Base-by-base conservation (phyloP, 2,329 filamentous ascomycete species). In the Fulvia fulva region DNA sequence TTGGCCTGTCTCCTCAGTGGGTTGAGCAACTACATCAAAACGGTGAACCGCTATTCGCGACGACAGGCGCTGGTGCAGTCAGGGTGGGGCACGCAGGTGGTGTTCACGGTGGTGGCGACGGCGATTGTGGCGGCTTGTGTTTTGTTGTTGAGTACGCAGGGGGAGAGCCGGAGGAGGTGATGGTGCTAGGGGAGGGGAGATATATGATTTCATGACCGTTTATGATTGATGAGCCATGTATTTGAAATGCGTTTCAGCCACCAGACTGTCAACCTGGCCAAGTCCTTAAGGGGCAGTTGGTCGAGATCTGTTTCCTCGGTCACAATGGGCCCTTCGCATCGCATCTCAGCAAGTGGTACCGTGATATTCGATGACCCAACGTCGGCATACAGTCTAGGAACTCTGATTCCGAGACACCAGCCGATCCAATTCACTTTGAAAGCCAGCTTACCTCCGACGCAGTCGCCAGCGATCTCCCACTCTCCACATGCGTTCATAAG, bases 71-170 rank as follows among this genome's bases (percentile, higher is more conserved):
- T 97, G 63, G 94, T 99, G 41, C 94, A 99, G 77, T 89, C 86
- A 28, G 94, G 94, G 1, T 94, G 90, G 88, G 93, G 91, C 75
- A 97, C 94, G 37, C 92, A 97, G 72, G 74, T 87, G 44, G 89
- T 87, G 23, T 82, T 90, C 67, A 83, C 79, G 1, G 73, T 84
- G 3, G 80, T 89, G 26, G 83, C 87, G 2, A 68, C 81, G 8
- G 80, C 79, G 34, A 90, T 90, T 61, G 77, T 89, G 26, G 85
- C 80, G 7, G 84, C 87, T 8, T 89, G 87, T 66, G 72, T 89
- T 0, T 74, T 88, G 11, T 78, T 90, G 3, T 71, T 90, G 3
- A 73, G 74, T 19, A 78, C 76, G 9, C 74, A 77, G 55, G 69
- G 66, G 23, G 46, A 56, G 37, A 58, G 46, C 23, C 23, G 50